phyloP scores from a whole-genome alignment of 176 grass and related monocot genomes.

The Cenchrus americanus region DNA sequence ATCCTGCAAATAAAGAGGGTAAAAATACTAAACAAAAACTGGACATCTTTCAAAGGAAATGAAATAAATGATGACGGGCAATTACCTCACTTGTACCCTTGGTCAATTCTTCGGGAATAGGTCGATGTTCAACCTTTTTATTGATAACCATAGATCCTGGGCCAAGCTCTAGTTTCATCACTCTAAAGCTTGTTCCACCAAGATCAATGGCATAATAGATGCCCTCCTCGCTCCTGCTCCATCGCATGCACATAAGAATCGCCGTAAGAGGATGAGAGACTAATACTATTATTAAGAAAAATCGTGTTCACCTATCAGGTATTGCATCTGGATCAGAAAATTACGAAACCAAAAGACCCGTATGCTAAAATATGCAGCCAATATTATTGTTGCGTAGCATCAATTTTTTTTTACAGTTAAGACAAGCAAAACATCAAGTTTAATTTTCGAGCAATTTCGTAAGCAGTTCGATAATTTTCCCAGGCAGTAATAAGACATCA shows the following conservation, averaged over 20 bases:
- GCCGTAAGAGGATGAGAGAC: neutral
- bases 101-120: constrained; percentile 70
- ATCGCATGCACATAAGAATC: constrained; percentile 1
- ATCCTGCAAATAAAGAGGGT: constrained; percentile 55
- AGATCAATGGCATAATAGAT: constrained; percentile 88
- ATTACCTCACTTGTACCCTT: constrained; percentile 73
- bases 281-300: too few relatives aligned
- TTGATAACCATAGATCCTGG: constrained; percentile 60
- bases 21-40: constrained; percentile 15
- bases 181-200: constrained; percentile 88
- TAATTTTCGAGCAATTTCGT: neutral
- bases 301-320: neutral
- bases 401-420: neutral
- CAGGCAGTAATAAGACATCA: neutral
- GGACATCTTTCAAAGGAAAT: neutral
- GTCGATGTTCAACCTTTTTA: constrained; percentile 61
- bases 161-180: constrained; percentile 77
- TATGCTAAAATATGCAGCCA: neutral
- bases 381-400: neutral
- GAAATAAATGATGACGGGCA: constrained; percentile 9
- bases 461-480: neutral
- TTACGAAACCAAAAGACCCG: neutral
- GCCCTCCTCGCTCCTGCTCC: constrained; percentile 78
- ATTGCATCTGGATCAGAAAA: neutral
- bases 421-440: neutral